Percentiles rank a stretch among this genome's conserved stretches.
Conservation (phyloP, 228 moss, liverwort and hornwort species). For the Sphagnum magellanicum region DNA sequence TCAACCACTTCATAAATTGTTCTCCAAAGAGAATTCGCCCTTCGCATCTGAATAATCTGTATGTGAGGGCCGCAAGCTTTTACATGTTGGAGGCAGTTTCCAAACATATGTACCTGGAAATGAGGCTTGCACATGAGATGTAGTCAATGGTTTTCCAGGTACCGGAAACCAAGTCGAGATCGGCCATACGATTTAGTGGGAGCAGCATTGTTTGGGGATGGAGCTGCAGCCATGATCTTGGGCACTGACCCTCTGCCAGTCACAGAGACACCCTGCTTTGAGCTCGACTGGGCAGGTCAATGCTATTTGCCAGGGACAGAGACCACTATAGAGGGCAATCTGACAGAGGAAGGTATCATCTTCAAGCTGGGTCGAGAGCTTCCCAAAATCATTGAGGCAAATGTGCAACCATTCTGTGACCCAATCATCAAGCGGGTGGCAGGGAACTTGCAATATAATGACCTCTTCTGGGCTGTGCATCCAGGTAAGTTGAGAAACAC, state of each 20-base stretch:
- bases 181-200: constrained; percentile 94
- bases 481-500: constrained; percentile 17
- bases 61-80: too few relatives aligned
- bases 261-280: constrained; percentile 61
- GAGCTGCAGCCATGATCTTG: constrained; percentile 81
- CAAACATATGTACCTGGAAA: too few relatives aligned
- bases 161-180: constrained; percentile 59
- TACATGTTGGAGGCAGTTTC: too few relatives aligned
- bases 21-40: too few relatives aligned
- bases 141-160: background rate
- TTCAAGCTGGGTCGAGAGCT: constrained; percentile 82
- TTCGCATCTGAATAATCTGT: too few relatives aligned
- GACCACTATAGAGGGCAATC: constrained; percentile 64
- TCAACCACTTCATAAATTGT: too few relatives aligned
- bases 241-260: constrained; percentile 73
- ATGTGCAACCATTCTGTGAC: constrained; percentile 60
- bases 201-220: constrained; percentile 92
- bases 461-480: constrained; percentile 97
- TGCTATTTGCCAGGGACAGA: constrained; percentile 68
- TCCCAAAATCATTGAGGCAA: constrained; percentile 59
- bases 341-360: constrained; percentile 82
- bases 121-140: too few relatives aligned
- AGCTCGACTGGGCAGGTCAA: constrained; percentile 75
- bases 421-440: constrained; percentile 13
- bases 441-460: constrained; percentile 45